Base-by-base conservation (phyloP, 805 yeast species). In the Cyberlindnera amylophila region DNA sequence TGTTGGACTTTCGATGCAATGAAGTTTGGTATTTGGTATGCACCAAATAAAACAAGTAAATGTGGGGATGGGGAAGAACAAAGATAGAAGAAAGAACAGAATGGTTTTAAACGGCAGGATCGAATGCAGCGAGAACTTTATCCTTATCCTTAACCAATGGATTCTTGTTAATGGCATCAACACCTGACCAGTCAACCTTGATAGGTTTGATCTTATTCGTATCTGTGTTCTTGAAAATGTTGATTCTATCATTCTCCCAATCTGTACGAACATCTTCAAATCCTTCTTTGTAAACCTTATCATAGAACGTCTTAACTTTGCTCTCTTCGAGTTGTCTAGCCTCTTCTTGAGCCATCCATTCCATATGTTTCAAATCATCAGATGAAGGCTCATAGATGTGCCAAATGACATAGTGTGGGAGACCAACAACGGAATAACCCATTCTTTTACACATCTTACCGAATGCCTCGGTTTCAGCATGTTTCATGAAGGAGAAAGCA, bases 381-480 rank as follows among this genome's bases (percentile, higher is more conserved):
- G 82, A 79, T 15, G 95, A 84, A 26, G 98, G 98, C 70, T 91
- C 98, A 64, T 91, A 91, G 50, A 87, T 82, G 64, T 89, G 96
- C 98, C 98, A 91, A 43, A 91, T 85, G 34, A 88, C 95, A 61
- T 91, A 91, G 67, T 91, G 97, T 14, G 96, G 96, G 53, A 91
- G 71, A 0, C 98, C 98, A 47, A 82, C 77, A 27, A 91, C 97
- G n/a, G 82, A 74, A 63, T 76, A 86, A 2, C 90, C 89, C 95
- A 90, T 86, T 54, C 82, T 70, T 54, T 86, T 82, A 52, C 88
- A 79, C 74, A 91, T 72, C 62, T 87, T 89, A 39, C 96, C 99
- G 64, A 93, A 91, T 0, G 96, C 98, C 65, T 91, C 99, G 2
- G 99, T 91, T 64, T 91, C 99, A 2, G 98, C 99, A 61, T 91